Evolutionary conservation across 345 rosid species (phyloP).

Genomic region (Trapa incisa): DNA sequence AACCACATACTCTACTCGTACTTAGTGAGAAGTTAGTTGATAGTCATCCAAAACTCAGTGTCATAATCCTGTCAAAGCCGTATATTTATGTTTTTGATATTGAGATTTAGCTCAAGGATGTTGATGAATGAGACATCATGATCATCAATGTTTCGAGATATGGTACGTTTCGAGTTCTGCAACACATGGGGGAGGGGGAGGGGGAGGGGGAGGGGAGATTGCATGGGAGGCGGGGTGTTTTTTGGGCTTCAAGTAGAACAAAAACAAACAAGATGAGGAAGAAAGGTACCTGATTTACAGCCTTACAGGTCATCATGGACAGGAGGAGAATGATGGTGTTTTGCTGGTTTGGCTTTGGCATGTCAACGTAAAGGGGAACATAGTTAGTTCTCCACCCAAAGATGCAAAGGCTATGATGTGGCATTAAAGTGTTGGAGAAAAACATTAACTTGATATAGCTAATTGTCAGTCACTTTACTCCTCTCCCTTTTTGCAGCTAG

Average conservation of each 20-base stretch:
- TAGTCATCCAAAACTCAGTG: not conserved
- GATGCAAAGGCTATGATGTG: not conserved
- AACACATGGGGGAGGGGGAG: too few relatives aligned
- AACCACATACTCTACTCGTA: constrained; percentile 13
- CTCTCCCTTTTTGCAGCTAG: not conserved
- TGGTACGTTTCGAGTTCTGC: too few relatives aligned
- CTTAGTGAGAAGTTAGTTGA: constrained; percentile 2
- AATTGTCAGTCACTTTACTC: not conserved
- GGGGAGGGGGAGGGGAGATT: too few relatives aligned
- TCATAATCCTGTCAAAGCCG: not conserved
- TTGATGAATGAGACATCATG: too few relatives aligned
- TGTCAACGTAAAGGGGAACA: not conserved
- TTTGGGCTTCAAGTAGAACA: too few relatives aligned
- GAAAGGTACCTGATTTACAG: not conserved
- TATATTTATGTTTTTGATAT: not conserved
- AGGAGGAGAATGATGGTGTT: not conserved
- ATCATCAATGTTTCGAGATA: too few relatives aligned
- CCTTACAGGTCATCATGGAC: not conserved
- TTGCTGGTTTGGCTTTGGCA: not conserved
- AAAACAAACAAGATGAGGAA: not conserved
- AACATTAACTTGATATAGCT: not conserved
- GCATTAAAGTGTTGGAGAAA: not conserved
- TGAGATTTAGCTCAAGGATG: too few relatives aligned
- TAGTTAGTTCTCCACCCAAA: not conserved
- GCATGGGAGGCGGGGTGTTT: too few relatives aligned